phyloP scores from a whole-genome alignment of 2,329 filamentous ascomycete genomes.

The Colletotrichum brevisporum region DNA sequence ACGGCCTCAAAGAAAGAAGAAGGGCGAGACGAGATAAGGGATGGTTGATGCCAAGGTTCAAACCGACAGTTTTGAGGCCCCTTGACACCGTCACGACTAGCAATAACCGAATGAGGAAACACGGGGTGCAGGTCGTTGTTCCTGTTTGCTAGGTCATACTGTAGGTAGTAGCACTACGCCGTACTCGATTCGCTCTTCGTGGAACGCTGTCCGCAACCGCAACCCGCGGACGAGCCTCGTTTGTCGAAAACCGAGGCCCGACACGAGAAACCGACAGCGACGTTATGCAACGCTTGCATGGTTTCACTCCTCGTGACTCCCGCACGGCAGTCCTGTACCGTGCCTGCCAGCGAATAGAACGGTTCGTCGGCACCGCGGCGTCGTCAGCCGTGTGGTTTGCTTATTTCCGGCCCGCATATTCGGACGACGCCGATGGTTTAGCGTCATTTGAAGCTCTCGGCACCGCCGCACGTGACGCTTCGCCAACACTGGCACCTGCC shows the following conservation, averaged over 20 bases:
- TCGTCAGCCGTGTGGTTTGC: constrained; percentile 38
- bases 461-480: constrained; percentile 30
- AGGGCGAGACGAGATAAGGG: neutral
- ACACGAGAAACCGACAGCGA: constrained; percentile 7
- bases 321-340: neutral
- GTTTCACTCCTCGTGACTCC: constrained; percentile 18
- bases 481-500: constrained; percentile 20
- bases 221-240: constrained; percentile 2
- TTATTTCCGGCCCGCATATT: constrained; percentile 32
- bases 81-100: neutral
- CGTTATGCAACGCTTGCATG: constrained; percentile 23
- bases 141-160: too few relatives aligned
- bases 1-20: constrained; percentile 31
- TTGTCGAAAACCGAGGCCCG: constrained; percentile 16
- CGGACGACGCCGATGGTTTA: constrained; percentile 43
- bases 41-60: neutral
- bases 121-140: neutral
- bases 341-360: constrained; percentile 20
- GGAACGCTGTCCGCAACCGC: neutral
- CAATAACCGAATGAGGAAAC: constrained; percentile 10
- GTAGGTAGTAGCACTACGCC: too few relatives aligned
- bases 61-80: constrained; percentile 31
- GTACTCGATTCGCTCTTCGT: neutral
- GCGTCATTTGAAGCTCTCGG: constrained; percentile 34
- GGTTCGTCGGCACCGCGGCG: constrained; percentile 36